Evolutionary conservation across 2,329 filamentous ascomycete species (phyloP).

Genomic region (Ophiostoma fasciatum): DNA sequence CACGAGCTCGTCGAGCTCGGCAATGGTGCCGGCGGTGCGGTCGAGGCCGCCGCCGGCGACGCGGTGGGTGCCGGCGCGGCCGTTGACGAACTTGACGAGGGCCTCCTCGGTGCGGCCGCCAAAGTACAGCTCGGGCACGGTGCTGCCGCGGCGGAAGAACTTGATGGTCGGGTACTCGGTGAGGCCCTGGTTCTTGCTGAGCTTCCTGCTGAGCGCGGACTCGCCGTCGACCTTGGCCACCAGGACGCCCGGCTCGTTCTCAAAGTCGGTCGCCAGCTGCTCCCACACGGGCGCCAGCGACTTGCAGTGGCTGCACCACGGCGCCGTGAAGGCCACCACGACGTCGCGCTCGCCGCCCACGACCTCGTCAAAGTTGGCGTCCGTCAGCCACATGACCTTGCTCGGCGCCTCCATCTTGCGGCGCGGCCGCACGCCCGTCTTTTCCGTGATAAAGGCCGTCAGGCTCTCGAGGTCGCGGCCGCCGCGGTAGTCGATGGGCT

Average conservation of each 20-base stretch:
- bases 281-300: constrained; percentile 83
- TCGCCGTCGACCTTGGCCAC: constrained; percentile 96
- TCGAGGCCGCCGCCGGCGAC: constrained; percentile 67
- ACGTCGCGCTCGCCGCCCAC: constrained; percentile 81
- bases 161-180: constrained; percentile 92
- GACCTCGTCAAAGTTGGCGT: constrained; percentile 59
- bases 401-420: constrained; percentile 59
- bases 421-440: constrained; percentile 73
- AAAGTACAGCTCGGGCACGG: constrained; percentile 53
- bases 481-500: constrained; percentile 70
- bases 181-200: constrained; percentile 62
- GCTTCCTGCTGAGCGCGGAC: constrained; percentile 62
- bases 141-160: constrained; percentile 82
- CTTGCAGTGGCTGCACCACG: constrained; percentile 99
- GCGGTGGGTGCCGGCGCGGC: constrained; percentile 78
- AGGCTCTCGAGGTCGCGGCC: constrained; percentile 81
- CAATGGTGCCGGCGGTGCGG: constrained; percentile 65
- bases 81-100: constrained; percentile 71
- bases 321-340: constrained; percentile 90
- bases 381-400: constrained; percentile 64
- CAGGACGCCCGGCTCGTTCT: constrained; percentile 60
- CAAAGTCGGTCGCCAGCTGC: constrained; percentile 64
- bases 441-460: constrained; percentile 64
- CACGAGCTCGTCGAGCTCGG: constrained; percentile 61
- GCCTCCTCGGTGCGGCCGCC: constrained; percentile 64